Conservation (phyloP, 2,329 filamentous ascomycete species). For the Cadophora gregata region DNA sequence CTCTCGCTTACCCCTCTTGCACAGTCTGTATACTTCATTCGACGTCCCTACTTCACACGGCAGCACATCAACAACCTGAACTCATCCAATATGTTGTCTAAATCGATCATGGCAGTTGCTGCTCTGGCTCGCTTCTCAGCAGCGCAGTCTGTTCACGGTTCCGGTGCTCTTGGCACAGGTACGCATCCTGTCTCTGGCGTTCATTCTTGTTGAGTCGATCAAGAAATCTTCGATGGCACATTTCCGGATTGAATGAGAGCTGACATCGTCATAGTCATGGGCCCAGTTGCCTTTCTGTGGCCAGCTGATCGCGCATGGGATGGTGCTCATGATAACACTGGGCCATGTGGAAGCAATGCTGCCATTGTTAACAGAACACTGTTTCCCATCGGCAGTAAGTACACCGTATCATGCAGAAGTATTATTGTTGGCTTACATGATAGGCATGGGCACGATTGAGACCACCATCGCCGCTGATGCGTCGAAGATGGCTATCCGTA, state of each 20-base stretch:
- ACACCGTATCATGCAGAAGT: not conserved
- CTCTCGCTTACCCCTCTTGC: slow-evolving; percentile 3
- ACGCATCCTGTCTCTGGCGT: not conserved
- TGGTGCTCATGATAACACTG: slow-evolving; percentile 58
- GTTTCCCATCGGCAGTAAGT: slow-evolving; percentile 61
- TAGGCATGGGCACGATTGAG: slow-evolving; percentile 61
- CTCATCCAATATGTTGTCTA: slow-evolving; percentile 29
- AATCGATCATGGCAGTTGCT: slow-evolving; percentile 17
- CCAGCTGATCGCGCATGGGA: slow-evolving; percentile 62
- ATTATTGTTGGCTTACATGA: not conserved
- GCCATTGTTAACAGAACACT: slow-evolving; percentile 56
- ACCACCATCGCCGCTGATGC: slow-evolving; percentile 63
- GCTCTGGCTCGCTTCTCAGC: slow-evolving; percentile 15
- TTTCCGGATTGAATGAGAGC: not conserved
- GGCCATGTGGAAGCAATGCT: slow-evolving; percentile 61
- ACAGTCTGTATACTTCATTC: not conserved
- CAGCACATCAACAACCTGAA: slow-evolving; percentile 1
- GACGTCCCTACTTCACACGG: slow-evolving; percentile 1
- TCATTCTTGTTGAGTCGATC: not conserved
- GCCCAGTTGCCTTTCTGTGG: slow-evolving; percentile 66
- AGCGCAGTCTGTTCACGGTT: slow-evolving; percentile 19
- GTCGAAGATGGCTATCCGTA: slow-evolving; percentile 58
- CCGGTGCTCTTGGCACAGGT: slow-evolving; percentile 29
- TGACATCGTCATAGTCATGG: slow-evolving; percentile 44
- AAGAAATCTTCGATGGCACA: not conserved